Percentiles rank a stretch among this genome's conserved stretches.
Conservation (phyloP, 2,329 filamentous ascomycete species). For the Diaporthe capsici region DNA sequence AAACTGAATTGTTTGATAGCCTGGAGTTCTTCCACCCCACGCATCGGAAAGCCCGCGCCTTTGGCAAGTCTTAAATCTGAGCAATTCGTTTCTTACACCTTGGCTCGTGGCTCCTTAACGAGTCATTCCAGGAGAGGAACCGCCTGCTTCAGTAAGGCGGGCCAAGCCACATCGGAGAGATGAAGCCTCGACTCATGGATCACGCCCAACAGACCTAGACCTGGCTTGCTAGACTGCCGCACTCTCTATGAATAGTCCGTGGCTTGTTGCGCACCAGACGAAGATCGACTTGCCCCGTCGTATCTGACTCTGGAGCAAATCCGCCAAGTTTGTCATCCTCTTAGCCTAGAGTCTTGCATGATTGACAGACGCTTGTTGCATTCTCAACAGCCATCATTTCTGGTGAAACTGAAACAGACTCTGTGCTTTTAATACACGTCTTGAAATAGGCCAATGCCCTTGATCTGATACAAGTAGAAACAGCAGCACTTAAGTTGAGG, state of each 20-base stretch:
- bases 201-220: background rate
- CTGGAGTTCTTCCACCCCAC: background rate
- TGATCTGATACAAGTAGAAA: background rate
- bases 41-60: background rate
- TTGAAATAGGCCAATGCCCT: background rate
- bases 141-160: background rate
- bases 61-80: background rate
- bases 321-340: background rate
- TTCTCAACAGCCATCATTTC: background rate
- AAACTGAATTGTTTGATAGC: background rate
- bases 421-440: background rate
- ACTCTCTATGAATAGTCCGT: background rate
- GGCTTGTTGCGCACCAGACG: background rate
- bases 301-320: background rate
- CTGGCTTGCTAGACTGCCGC: background rate
- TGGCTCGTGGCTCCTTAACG: background rate
- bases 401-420: background rate
- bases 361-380: background rate
- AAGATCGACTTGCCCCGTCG: background rate
- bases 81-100: fast-evolving
- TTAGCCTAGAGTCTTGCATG: background rate
- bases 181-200: background rate
- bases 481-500: background rate
- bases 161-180: background rate
- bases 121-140: background rate